Conservation (phyloP, 75 land plant genomes). For the Pseudotsuga menziesii region DNA sequence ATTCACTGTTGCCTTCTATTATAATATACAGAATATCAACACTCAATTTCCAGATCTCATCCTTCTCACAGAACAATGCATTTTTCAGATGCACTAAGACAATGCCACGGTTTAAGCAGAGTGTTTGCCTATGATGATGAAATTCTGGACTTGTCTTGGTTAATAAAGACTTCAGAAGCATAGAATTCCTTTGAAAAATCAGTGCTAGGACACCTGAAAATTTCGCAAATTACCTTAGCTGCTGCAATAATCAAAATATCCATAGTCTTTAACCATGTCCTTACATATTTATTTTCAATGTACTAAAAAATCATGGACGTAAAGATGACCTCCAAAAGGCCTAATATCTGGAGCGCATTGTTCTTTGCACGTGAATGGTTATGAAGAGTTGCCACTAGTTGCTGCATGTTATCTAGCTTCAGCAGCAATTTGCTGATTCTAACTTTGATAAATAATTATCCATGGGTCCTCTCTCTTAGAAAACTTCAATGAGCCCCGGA, state of each 20-base stretch:
- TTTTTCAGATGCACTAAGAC: conserved; percentile 37
- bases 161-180: too few relatives aligned
- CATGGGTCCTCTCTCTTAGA: conserved; percentile 21
- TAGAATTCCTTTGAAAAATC: too few relatives aligned
- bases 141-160: too few relatives aligned
- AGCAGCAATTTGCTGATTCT: too few relatives aligned
- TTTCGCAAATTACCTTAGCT: too few relatives aligned
- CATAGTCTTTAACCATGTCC: too few relatives aligned
- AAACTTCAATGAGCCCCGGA: conserved; percentile 29
- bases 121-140: conserved; percentile 19
- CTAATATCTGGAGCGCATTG: conserved; percentile 28
- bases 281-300: too few relatives aligned
- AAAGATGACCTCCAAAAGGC: conserved; percentile 24
- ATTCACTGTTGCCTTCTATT: conserved; percentile 37
- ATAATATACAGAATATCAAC: conserved; percentile 29
- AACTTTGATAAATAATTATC: too few relatives aligned
- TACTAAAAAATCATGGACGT: too few relatives aligned
- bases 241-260: too few relatives aligned
- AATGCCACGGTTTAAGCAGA: conserved; percentile 29
- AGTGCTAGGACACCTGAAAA: too few relatives aligned
- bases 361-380: conserved; percentile 22
- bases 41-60: conserved; percentile 25
- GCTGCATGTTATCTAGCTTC: conserved; percentile 34
- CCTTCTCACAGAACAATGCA: conserved; percentile 32
- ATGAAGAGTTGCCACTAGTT: conserved; percentile 25